phyloP scores from a whole-genome alignment of 805 yeast species.

The Saccharomyces kudriavzevii region DNA sequence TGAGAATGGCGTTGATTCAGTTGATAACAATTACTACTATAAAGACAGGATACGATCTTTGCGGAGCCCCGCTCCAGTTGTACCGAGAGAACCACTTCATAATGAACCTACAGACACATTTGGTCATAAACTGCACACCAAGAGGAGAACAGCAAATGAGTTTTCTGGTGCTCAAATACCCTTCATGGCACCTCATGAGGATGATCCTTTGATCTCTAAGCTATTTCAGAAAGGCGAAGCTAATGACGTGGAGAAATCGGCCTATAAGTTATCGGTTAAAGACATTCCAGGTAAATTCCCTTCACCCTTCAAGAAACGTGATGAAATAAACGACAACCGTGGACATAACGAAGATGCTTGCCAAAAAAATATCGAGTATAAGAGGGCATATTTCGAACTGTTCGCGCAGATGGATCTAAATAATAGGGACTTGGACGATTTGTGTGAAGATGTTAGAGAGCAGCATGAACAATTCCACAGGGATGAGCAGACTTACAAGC shows the following conservation, averaged over 20 bases:
- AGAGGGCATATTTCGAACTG: conserved; percentile 13
- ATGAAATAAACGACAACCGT: neutral
- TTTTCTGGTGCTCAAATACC: conserved; percentile 3
- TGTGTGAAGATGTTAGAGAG: conserved; percentile 10
- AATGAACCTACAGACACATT: conserved; percentile 23
- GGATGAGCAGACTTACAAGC: conserved; percentile 10
- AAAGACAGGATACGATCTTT: conserved; percentile 3
- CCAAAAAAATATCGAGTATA: neutral
- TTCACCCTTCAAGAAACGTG: conserved; percentile 14
- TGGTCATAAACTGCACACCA: conserved; percentile 9
- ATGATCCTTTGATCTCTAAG: conserved; percentile 21
- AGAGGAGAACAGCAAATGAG: neutral
- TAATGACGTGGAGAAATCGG: neutral
- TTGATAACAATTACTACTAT: neutral
- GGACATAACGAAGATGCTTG: neutral
- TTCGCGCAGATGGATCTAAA: conserved; percentile 22
- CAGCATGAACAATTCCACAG: conserved; percentile 4
- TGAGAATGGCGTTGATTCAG: neutral
- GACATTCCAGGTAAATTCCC: conserved; percentile 28
- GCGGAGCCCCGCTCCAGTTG: conserved; percentile 10
- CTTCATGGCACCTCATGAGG: conserved; percentile 13
- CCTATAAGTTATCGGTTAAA: neutral
- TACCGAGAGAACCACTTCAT: conserved; percentile 1
- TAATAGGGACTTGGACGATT: conserved; percentile 13
- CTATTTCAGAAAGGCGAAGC: conserved; percentile 11